phyloP scores from a whole-genome alignment of 2,329 filamentous ascomycete genomes.

The Moelleriella libera region DNA sequence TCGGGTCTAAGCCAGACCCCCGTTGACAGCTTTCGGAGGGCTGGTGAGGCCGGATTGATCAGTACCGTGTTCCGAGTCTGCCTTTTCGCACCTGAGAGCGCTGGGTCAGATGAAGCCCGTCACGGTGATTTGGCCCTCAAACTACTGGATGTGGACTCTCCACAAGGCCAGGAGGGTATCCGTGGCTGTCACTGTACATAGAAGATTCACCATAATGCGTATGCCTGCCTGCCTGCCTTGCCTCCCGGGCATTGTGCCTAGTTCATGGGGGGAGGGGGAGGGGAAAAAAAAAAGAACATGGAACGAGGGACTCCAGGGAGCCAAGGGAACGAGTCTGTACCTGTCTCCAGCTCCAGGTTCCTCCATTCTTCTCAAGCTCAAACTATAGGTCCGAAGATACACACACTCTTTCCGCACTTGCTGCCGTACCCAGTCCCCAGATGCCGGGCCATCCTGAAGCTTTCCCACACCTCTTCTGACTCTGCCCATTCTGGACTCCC shows the following conservation, averaged over 20 bases:
- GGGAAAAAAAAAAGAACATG: neutral
- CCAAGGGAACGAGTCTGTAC: neutral
- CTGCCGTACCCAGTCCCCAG: conserved; percentile 2
- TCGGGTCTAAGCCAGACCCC: conserved; percentile 2
- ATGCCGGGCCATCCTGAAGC: conserved; percentile 3
- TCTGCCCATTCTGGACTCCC: conserved; percentile 2
- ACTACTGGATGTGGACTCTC: too few species aligned
- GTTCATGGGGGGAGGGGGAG: too few species aligned
- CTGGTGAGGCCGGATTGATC: conserved; percentile 4
- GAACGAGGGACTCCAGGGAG: neutral
- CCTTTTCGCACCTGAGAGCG: conserved; percentile 2
- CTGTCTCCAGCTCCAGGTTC: neutral
- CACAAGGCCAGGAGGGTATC: too few species aligned
- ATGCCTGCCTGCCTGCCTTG: too few species aligned
- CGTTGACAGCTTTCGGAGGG: neutral
- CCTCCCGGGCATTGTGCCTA: too few species aligned
- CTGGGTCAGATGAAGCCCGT: conserved; percentile 3
- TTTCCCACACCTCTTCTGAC: conserved; percentile 4
- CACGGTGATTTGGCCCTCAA: neutral
- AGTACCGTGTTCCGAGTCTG: conserved; percentile 4
- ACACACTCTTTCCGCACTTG: neutral
- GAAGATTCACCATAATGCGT: too few species aligned
- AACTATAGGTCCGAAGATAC: neutral
- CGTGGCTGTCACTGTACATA: too few species aligned
- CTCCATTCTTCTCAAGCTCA: conserved; percentile 1